Evolutionary conservation across 1,284 basidiomycete genomes (phyloP).

Genomic region (Ustilago crameri): DNA sequence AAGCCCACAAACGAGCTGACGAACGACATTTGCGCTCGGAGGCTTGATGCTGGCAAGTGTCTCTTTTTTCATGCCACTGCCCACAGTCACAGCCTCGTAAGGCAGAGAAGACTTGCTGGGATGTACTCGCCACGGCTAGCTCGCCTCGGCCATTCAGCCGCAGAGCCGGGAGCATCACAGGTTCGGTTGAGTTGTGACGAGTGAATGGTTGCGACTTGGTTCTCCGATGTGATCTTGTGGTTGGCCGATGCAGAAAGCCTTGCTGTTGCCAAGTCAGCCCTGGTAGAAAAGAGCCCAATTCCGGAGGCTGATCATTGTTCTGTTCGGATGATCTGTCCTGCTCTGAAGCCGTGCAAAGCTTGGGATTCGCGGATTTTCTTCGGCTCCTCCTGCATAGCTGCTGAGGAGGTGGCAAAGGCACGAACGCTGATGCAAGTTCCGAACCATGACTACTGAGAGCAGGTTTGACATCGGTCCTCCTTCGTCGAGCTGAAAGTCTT

Average conservation of each 20-base stretch:
- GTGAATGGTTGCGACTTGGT: slow-evolving; percentile 1
- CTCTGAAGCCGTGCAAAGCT: not conserved
- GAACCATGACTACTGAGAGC: not conserved
- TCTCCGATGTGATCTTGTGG: not conserved
- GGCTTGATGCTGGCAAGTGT: too few species aligned
- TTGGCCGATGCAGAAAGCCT: slow-evolving; percentile 7
- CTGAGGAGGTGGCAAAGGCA: not conserved
- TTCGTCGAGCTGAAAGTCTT: slow-evolving; percentile 11
- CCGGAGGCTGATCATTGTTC: too few species aligned
- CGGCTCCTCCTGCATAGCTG: not conserved
- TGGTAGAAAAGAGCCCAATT: not conserved
- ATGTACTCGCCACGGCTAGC: slow-evolving; percentile 1
- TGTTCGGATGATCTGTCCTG: not conserved
- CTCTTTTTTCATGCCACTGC: too few species aligned
- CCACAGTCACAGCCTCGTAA: too few species aligned
- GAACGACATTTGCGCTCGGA: not conserved
- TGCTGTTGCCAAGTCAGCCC: slow-evolving; percentile 27
- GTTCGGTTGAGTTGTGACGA: not conserved
- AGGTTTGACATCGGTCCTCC: not conserved
- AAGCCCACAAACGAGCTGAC: not conserved
- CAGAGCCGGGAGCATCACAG: slow-evolving; percentile 4
- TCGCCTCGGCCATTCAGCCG: slow-evolving; percentile 14
- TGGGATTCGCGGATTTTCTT: not conserved
- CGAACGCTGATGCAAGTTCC: not conserved
- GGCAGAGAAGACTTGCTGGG: too few species aligned